Conservation (phyloP, 768 basidiomycete genomes). For the Mycena rebaudengoi region DNA sequence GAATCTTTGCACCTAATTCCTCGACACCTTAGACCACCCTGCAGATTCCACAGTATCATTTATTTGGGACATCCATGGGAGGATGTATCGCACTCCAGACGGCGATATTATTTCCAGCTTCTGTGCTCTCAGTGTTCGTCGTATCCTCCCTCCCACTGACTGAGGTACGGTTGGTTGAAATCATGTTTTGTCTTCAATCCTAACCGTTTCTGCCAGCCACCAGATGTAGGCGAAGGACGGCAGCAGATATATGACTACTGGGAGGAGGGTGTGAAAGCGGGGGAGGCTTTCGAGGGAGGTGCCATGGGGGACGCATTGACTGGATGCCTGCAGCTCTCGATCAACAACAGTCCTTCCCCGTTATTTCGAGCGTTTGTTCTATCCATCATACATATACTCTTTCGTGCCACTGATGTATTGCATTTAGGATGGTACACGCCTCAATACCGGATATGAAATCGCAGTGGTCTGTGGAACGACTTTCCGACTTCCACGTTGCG, state of each 20-base stretch:
- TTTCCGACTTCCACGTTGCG: conserved; percentile 13
- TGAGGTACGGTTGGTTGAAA: conserved; percentile 20
- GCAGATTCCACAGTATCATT: conserved; percentile 20
- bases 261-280: conserved; percentile 13
- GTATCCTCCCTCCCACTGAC: conserved; percentile 26
- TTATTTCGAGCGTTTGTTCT: conserved; percentile 19
- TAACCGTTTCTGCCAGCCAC: conserved; percentile 11
- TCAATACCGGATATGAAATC: background rate
- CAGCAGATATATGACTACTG: conserved; percentile 28
- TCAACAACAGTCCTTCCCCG: conserved; percentile 5
- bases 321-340: conserved; percentile 16
- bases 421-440: conserved; percentile 1
- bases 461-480: conserved; percentile 12
- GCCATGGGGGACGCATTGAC: conserved; percentile 11
- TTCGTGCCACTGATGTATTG: background rate
- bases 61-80: conserved; percentile 31
- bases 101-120: conserved; percentile 15
- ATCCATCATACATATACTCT: background rate
- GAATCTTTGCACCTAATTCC: background rate
- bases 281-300: background rate
- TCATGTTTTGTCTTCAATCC: background rate
- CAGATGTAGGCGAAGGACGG: conserved; percentile 25
- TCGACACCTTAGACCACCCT: conserved; percentile 3
- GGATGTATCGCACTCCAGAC: conserved; percentile 25
- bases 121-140: conserved; percentile 19